Evolutionary conservation across 768 basidiomycete species (phyloP).

Genomic region (Trametes gibbosa): DNA sequence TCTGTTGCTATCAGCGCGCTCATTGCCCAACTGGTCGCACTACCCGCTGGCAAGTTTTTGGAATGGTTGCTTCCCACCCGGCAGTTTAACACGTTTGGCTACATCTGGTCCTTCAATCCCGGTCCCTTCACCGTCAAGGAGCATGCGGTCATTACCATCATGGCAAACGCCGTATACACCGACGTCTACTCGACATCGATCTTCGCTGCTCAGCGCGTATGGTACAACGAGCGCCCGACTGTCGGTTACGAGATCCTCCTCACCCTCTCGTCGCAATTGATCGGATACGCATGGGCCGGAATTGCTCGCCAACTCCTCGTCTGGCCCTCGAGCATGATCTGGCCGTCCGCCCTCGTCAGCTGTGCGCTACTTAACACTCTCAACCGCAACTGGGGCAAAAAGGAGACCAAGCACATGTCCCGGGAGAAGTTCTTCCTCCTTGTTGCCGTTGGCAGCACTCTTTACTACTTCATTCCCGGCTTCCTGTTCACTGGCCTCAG

Average conservation of each 20-base stretch:
- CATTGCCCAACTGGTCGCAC: constrained; percentile 67
- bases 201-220: constrained; percentile 60
- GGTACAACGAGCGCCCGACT: constrained; percentile 58
- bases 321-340: constrained; percentile 85
- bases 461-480: constrained; percentile 72
- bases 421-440: constrained; percentile 79
- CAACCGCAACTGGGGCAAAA: constrained; percentile 69
- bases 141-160: constrained; percentile 79
- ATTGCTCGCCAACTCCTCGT: constrained; percentile 78
- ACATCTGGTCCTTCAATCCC: constrained; percentile 71
- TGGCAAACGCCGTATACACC: constrained; percentile 65
- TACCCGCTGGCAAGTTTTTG: constrained; percentile 72
- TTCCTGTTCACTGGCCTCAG: constrained; percentile 84
- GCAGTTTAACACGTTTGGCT: constrained; percentile 66
- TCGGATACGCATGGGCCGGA: constrained; percentile 73
- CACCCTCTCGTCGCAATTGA: constrained; percentile 58
- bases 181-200: constrained; percentile 76
- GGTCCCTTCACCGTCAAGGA: constrained; percentile 93
- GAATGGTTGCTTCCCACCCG: constrained; percentile 64
- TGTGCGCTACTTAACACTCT: constrained; percentile 86
- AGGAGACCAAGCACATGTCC: constrained; percentile 68
- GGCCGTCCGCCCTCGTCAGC: constrained; percentile 85
- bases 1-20: constrained; percentile 64
- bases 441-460: constrained; percentile 53
- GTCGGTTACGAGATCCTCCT: constrained; percentile 62